Base-by-base conservation (phyloP, 2,329 filamentous ascomycete species). In the Seiridium unicorne region DNA sequence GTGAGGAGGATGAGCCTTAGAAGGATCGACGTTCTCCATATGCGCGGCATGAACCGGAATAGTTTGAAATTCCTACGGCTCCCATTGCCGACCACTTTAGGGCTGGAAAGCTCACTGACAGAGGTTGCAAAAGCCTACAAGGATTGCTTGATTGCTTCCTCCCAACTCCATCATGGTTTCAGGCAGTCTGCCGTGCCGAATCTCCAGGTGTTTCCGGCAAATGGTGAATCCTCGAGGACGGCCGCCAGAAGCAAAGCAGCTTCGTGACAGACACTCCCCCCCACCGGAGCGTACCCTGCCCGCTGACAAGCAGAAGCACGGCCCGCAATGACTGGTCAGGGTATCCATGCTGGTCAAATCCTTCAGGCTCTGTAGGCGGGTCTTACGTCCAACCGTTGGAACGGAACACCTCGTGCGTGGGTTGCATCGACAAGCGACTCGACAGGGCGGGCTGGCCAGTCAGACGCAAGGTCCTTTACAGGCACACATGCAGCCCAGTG, bases 301-400 rank as follows among this genome's bases (percentile, higher is more conserved):
- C 40, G 42, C 32, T 44, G 42, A 48, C 55, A 26, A 31, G 55
- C 55, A 49, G 49, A 44, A 59, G 48, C 48, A 34, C 48, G 57
- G 48, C 47, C 57, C 40, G 57, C 26, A 44, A n/a, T 18, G 9
- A 44, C 13, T 40, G 44, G 31, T 35, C 34, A 48, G 55, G 46
- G 48, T 10, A 44, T 36, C 57, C 49, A 53, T 54, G 57, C 35
- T 59, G 42, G 49, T 35, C 47, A 34, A 59, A 59, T 59, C 57
- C 57, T 59, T 59, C 57, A 59, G 47, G 47, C 42, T 59, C 57
- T 47, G 49, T 59, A 53, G 32, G 47, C 18, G 36, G 57, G 49
- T 59, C 31, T 59, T 40, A 59, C 57, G 38, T 35, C 49, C 57
- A 59, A 58, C 57, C 57, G 48, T 59, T 51, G 57, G 48, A 59